These are phyloP conservation scores for Leccinum rimulosum DNA, from an alignment of 768 basidiomycete genomes.

Conservation along the genomic window DNA sequence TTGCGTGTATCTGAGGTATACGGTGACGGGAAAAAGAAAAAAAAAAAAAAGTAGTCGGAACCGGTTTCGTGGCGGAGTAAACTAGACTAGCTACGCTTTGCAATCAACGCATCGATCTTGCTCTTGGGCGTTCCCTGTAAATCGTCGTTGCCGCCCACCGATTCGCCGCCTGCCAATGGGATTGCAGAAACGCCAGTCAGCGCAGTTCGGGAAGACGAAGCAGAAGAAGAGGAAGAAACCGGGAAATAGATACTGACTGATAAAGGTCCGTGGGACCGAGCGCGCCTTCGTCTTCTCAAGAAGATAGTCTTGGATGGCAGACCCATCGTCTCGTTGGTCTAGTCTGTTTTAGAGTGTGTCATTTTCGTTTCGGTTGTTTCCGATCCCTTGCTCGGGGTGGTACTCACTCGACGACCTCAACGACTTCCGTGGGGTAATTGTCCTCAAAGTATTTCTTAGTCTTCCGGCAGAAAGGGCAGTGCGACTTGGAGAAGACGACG, in stretches of 20 bases:
- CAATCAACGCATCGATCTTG: constrained; percentile 12
- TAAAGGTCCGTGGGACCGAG: constrained; percentile 77
- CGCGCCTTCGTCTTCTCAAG: constrained; percentile 58
- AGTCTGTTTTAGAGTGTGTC: constrained; percentile 36
- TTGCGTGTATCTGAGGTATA: constrained; percentile 2
- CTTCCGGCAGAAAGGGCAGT: constrained; percentile 49
- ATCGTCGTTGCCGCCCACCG: constrained; percentile 22
- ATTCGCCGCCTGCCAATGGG: constrained; percentile 14
- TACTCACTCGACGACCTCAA: constrained; percentile 49
- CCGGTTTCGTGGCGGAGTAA: too few relatives aligned
- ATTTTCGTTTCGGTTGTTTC: not conserved
- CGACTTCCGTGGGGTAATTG: constrained; percentile 37
- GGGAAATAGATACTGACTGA: constrained; percentile 44
- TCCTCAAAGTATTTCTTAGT: constrained; percentile 47
- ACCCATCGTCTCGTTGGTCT: constrained; percentile 55
- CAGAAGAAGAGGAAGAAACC: not conserved
- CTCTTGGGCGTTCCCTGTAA: constrained; percentile 7
- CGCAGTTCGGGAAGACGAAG: not conserved
- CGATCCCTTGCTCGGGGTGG: not conserved
- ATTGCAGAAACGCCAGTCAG: not conserved
- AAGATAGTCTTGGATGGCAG: constrained; percentile 66
- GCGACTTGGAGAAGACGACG: constrained; percentile 59
- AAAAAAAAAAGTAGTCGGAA: not conserved
- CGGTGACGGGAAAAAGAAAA: not conserved
- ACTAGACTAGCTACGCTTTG: not conserved